Evolutionary conservation across 768 basidiomycete genomes (phyloP).

Genomic region (Ephemerocybe angulata): DNA sequence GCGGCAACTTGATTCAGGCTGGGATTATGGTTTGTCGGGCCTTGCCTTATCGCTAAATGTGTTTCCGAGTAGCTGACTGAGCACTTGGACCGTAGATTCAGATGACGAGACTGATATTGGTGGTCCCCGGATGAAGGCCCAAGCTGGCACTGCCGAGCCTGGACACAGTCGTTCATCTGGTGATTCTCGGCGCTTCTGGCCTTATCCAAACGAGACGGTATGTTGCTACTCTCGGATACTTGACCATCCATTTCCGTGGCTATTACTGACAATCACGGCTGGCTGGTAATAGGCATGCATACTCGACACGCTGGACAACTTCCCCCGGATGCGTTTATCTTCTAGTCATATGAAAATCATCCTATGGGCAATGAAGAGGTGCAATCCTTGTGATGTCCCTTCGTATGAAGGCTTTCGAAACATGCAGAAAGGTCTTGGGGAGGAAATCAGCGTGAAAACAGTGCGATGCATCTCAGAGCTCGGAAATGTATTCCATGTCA

Average conservation of each 20-base stretch:
- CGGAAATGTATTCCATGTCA: constrained; percentile 10
- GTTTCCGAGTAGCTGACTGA: not conserved
- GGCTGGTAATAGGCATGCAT: not conserved
- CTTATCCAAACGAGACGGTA: not conserved
- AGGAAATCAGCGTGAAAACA: not conserved
- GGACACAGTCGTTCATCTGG: not conserved
- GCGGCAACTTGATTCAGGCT: no score
- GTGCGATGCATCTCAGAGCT: not conserved
- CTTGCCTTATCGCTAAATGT: no score
- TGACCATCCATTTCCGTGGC: not conserved
- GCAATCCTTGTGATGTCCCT: constrained; percentile 18
- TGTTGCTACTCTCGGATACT: not conserved
- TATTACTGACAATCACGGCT: not conserved
- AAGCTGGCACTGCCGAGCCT: not conserved
- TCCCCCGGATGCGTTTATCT: constrained; percentile 21
- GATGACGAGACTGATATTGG: no score
- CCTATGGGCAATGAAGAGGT: constrained; percentile 17
- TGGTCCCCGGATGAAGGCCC: no score
- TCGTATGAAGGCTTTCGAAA: constrained; percentile 16
- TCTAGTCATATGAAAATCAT: constrained; percentile 15
- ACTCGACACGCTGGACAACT: constrained; percentile 20
- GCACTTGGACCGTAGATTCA: not conserved
- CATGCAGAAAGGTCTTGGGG: constrained; percentile 10
- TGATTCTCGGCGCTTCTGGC: not conserved
- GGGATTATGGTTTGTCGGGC: no score